phyloP scores from a whole-genome alignment of 345 rosid genomes.

The Hibiscus syriacus region DNA sequence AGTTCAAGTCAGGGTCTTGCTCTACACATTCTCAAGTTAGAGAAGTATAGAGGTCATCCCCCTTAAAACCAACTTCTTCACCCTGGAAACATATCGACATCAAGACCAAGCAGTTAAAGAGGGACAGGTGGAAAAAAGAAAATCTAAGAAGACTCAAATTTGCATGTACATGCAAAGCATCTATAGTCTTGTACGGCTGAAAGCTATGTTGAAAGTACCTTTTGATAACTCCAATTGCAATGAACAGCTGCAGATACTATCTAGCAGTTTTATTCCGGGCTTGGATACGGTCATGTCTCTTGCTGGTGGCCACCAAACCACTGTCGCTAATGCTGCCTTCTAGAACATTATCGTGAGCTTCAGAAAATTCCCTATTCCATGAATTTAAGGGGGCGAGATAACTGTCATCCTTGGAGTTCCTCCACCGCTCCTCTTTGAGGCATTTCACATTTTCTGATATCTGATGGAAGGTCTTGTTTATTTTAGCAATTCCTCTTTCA shows the following conservation, averaged over 20 bases:
- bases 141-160: background rate
- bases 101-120: background rate
- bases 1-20: conserved; percentile 4
- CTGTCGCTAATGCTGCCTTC: conserved; percentile 93
- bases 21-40: conserved; percentile 18
- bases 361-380: conserved; percentile 79
- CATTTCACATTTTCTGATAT: conserved; percentile 85
- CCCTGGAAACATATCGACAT: conserved; percentile 6
- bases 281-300: conserved; percentile 38
- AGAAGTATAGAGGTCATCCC: conserved; percentile 4
- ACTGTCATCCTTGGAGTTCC: conserved; percentile 73
- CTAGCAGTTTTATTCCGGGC: conserved; percentile 30
- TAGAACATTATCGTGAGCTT: conserved; percentile 46
- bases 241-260: too few relatives aligned
- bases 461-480: conserved; percentile 74
- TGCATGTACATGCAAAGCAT: conserved; percentile 10
- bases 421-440: conserved; percentile 48
- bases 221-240: background rate
- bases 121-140: background rate
- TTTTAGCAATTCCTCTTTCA: conserved; percentile 88
- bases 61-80: background rate
- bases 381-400: conserved; percentile 71
- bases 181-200: background rate
- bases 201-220: conserved; percentile 4
- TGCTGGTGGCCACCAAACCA: conserved; percentile 46